phyloP scores from a whole-genome alignment of 768 basidiomycete species.

The Paxillus involutus region DNA sequence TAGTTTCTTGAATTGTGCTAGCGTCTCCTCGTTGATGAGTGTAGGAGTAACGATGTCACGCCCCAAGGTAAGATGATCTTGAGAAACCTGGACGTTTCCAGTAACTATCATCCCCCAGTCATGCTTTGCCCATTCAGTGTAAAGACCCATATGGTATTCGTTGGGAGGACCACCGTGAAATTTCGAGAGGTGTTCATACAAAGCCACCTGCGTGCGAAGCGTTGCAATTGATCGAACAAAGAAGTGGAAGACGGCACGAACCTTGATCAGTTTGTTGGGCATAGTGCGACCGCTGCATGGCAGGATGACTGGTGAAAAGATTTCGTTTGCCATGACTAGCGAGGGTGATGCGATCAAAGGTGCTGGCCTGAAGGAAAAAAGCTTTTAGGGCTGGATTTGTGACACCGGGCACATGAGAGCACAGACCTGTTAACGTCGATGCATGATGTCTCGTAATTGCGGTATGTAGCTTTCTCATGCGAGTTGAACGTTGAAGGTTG shows the following conservation, averaged over 20 bases:
- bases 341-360: too few relatives aligned
- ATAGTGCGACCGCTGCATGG: constrained; percentile 37
- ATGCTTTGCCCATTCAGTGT: constrained; percentile 70
- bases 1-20: constrained; percentile 51
- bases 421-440: too few relatives aligned
- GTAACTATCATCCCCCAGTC: constrained; percentile 90
- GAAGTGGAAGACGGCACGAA: constrained; percentile 17
- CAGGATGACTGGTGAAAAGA: constrained; percentile 28
- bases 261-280: constrained; percentile 56
- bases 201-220: constrained; percentile 58
- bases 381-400: constrained; percentile 20
- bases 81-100: constrained; percentile 76
- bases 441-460: too few relatives aligned
- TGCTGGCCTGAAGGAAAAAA: too few relatives aligned
- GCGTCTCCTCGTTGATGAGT: constrained; percentile 37
- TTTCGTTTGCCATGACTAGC: constrained; percentile 11
- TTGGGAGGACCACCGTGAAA: constrained; percentile 75
- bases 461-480: too few relatives aligned
- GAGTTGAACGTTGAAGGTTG: too few relatives aligned
- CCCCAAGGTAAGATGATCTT: constrained; percentile 65
- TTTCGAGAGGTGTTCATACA: constrained; percentile 81
- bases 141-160: constrained; percentile 58
- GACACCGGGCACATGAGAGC: constrained; percentile 20
- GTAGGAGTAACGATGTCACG: constrained; percentile 67
- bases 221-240: background rate